Conservation (phyloP, 495 filamentous ascomycete species). For the Neurospora terricola region DNA sequence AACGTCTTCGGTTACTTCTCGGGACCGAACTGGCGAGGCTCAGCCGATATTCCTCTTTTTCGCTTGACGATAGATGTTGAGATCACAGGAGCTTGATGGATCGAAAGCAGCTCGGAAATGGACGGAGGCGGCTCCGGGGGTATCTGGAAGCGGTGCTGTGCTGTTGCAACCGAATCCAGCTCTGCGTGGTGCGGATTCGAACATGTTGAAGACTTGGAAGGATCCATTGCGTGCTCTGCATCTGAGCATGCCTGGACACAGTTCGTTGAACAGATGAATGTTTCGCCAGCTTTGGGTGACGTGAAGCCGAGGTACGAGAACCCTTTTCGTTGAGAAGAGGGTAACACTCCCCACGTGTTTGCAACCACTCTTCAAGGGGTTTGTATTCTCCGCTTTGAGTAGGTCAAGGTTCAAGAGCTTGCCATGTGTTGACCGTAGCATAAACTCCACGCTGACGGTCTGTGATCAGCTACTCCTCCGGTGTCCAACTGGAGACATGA, state of each 20-base stretch:
- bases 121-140: too few species aligned
- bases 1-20: not conserved
- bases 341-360: not conserved
- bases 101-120: too few species aligned
- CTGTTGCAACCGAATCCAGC: too few species aligned
- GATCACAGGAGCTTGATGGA: too few species aligned
- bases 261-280: too few species aligned
- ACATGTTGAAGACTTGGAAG: too few species aligned
- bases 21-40: not conserved
- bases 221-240: too few species aligned
- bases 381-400: not conserved
- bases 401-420: not conserved
- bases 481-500: not conserved
- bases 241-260: too few species aligned
- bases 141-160: too few species aligned
- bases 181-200: too few species aligned
- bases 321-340: not conserved
- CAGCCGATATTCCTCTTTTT: not conserved
- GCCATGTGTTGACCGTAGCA: not conserved
- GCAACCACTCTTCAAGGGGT: not conserved
- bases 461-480: not conserved
- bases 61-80: too few species aligned
- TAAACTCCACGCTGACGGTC: not conserved
- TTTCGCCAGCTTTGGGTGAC: too few species aligned
- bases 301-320: not conserved